These are phyloP conservation scores for Nymphaea colorata DNA, from an alignment of 164 flowering plant species.

Conservation along the genomic window DNA sequence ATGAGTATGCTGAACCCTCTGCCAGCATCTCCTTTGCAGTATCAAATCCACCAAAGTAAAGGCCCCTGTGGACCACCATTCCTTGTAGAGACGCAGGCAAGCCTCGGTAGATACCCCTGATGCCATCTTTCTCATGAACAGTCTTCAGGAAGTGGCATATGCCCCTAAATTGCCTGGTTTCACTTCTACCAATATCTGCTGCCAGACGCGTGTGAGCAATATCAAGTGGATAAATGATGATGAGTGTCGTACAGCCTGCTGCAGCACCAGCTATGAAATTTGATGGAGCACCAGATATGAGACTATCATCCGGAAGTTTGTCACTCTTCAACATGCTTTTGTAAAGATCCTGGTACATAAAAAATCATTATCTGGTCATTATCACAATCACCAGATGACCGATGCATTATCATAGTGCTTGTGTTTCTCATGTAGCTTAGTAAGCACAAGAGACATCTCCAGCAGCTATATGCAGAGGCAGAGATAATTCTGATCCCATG, in stretches of 20 bases:
- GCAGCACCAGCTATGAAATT: slow-evolving; percentile 87
- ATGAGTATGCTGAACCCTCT: slow-evolving; percentile 20
- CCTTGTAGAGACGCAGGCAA: slow-evolving; percentile 96
- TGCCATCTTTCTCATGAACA: slow-evolving; percentile 54
- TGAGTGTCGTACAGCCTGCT: slow-evolving; percentile 90
- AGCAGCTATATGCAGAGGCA: neutral
- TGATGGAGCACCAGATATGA: slow-evolving; percentile 46
- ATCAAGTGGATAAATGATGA: slow-evolving; percentile 86
- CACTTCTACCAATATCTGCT: slow-evolving; percentile 69
- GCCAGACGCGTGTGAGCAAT: slow-evolving; percentile 98
- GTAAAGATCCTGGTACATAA: slow-evolving; percentile 62
- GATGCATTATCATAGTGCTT: too few relatives aligned
- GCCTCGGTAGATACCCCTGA: slow-evolving; percentile 76
- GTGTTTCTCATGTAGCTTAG: neutral
- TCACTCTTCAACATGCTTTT: slow-evolving; percentile 40
- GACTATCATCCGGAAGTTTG: slow-evolving; percentile 15
- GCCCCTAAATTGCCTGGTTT: slow-evolving; percentile 74
- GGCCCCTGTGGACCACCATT: slow-evolving; percentile 80
- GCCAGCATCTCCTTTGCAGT: slow-evolving; percentile 70
- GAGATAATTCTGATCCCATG: neutral
- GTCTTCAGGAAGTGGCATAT: slow-evolving; percentile 73
- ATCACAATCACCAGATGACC: too few relatives aligned
- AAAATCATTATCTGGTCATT: neutral
- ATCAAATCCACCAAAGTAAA: slow-evolving; percentile 98
- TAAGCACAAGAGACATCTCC: neutral